Conservation (phyloP, 2,329 filamentous ascomycete species). For the Metarhizium humberi region DNA sequence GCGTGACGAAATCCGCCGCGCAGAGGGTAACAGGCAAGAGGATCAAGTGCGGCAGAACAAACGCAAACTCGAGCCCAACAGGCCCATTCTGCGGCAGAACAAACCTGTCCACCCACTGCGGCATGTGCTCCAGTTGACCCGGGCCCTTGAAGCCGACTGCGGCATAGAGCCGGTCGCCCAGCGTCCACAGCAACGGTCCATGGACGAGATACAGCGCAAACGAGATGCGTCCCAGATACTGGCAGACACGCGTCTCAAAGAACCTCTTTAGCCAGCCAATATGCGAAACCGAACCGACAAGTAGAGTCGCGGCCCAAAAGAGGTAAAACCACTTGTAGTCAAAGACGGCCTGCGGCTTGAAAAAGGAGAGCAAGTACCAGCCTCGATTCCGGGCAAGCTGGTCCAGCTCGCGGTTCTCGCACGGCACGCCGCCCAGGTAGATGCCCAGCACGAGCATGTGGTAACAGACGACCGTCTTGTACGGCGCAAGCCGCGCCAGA, state of each 20-base stretch:
- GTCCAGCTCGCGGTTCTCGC: slow-evolving; percentile 35
- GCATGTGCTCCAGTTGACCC: slow-evolving; percentile 39
- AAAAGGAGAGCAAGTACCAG: slow-evolving; percentile 49
- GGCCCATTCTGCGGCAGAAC: slow-evolving; percentile 46
- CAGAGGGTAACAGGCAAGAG: slow-evolving; percentile 51
- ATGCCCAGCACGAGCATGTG: slow-evolving; percentile 41
- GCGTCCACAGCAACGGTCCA: slow-evolving; percentile 47
- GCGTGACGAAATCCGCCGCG: slow-evolving; percentile 47
- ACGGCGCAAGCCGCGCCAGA: slow-evolving; percentile 33
- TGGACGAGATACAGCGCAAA: slow-evolving; percentile 57
- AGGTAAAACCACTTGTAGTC: slow-evolving; percentile 62
- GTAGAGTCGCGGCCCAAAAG: slow-evolving; percentile 48
- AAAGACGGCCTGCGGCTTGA: slow-evolving; percentile 57
- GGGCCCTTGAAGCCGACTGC: slow-evolving; percentile 46
- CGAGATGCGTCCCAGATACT: slow-evolving; percentile 53
- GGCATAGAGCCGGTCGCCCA: slow-evolving; percentile 56
- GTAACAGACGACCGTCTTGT: slow-evolving; percentile 43
- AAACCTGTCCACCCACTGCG: slow-evolving; percentile 47
- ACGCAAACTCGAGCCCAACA: slow-evolving; percentile 50
- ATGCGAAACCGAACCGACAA: slow-evolving; percentile 47
- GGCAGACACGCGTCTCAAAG: slow-evolving; percentile 49
- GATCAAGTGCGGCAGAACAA: slow-evolving; percentile 50
- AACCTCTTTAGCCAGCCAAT: slow-evolving; percentile 48
- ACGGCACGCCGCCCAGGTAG: slow-evolving; percentile 53
- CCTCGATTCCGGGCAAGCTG: slow-evolving; percentile 45